Evolutionary conservation across 768 basidiomycete genomes (phyloP), one percentile per base, ranked within the genome.

Genomic region (Rhodotorula kratochvilovae): DNA sequence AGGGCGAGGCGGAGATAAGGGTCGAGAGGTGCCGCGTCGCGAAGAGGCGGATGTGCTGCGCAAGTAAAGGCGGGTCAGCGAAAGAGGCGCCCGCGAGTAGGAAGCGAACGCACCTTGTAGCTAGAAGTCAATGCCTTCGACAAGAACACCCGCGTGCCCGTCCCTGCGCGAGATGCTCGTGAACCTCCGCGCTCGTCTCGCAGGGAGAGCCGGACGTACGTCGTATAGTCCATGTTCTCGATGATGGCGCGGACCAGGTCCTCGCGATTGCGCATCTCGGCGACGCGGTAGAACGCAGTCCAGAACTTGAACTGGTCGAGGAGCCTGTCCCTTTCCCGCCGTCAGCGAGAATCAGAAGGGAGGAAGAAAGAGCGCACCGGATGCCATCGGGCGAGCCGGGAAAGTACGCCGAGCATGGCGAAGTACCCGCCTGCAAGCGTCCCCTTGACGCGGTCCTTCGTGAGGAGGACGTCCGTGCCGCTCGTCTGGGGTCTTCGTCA

Each of bases 51-150:
- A 94, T 88, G 76, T 91, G 90, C 91, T 94, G 61, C 63, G 23
- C 5, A 35, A 29, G 59, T 45, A 33, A 12, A 2, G 15, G 17
- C 42, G 35, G 12, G 39, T 54, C n/a, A 59, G 56, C 12, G 23
- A 2, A 6, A 0, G 33, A 35, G 4, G 29, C 4, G 3, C 2
- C 7, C 5, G 4, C 10, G 35, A 5, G 7, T 15, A 39, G 35
- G 3, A 16, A 19, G 43, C 8, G 25, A 27, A 29, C 29, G 25
- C 74, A 89, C 92, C 82, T 89, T 89, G 80, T 92, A 92, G 79
- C 87, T 91, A 1, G 95, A 97, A 0, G 95, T 97, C 60, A 99
- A 82, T 0, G 94, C 91, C 78, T 97, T 98, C 25, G 91, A 92
- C 31, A 99, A 81, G 21, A 99, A 88, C 55, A 98, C 90, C 29